phyloP scores from a whole-genome alignment of 2,329 filamentous ascomycete genomes.

The Rhinocladiella similis region DNA sequence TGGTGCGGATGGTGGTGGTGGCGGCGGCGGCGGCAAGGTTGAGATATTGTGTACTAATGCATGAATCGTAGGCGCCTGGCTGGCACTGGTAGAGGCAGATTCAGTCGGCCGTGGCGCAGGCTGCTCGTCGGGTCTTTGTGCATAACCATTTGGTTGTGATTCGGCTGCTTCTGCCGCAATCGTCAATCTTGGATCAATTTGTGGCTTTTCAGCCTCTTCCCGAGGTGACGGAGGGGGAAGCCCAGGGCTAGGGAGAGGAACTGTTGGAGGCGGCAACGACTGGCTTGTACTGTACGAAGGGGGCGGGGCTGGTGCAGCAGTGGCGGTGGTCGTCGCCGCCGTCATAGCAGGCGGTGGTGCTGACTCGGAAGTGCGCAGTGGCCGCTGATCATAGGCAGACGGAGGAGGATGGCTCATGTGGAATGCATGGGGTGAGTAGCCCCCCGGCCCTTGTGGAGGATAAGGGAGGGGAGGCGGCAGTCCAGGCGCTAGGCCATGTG shows the following conservation, averaged over 20 bases:
- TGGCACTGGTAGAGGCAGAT: constrained; percentile 30
- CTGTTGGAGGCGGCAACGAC: constrained; percentile 26
- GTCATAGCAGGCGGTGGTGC: constrained; percentile 39
- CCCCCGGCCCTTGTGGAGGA: constrained; percentile 14
- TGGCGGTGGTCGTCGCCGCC: constrained; percentile 25
- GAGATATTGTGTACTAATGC: constrained; percentile 44
- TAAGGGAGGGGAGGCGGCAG: constrained; percentile 22
- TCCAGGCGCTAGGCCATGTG: constrained; percentile 12
- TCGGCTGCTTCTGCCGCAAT: constrained; percentile 9
- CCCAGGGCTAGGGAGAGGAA: constrained; percentile 4
- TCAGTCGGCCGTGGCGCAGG: constrained; percentile 19
- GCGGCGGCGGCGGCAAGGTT: constrained; percentile 35
- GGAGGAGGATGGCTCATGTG: constrained; percentile 27
- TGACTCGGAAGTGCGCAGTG: constrained; percentile 29
- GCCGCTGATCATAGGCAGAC: constrained; percentile 28
- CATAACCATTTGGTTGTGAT: constrained; percentile 5
- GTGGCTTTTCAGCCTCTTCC: constrained; percentile 15
- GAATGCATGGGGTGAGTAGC: constrained; percentile 20
- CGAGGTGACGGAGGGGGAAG: constrained; percentile 32
- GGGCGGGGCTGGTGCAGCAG: constrained; percentile 35
- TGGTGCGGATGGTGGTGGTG: constrained; percentile 46
- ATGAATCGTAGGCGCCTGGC: constrained; percentile 56
- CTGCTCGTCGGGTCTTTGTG: constrained; percentile 8
- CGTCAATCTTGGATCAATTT: constrained; percentile 38
- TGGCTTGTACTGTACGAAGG: constrained; percentile 34